phyloP scores from a whole-genome alignment of 495 filamentous ascomycete species.

The Geopyxis carbonaria region DNA sequence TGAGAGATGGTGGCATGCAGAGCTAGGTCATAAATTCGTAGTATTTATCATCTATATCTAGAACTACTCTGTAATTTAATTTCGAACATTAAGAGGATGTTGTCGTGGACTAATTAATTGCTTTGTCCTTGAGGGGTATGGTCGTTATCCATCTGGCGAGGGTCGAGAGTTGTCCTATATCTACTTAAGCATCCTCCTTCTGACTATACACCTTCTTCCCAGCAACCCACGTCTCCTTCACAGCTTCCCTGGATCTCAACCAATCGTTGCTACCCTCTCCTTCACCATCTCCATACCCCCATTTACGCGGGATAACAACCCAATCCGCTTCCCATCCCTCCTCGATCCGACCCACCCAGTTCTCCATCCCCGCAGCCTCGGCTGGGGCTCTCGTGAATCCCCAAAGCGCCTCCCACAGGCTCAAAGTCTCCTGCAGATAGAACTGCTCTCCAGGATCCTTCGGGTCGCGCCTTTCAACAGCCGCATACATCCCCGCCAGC shows the following conservation, averaged over 20 bases:
- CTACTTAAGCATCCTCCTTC: too few relatives aligned
- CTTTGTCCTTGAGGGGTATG: too few relatives aligned
- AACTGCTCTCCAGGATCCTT: slow-evolving; percentile 33
- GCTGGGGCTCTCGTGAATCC: slow-evolving; percentile 40
- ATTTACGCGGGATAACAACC: slow-evolving; percentile 39
- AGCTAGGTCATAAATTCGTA: too few relatives aligned
- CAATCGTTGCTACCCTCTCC: slow-evolving; percentile 28
- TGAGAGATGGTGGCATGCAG: too few relatives aligned
- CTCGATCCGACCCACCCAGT: slow-evolving; percentile 34
- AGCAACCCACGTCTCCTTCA: slow-evolving; percentile 47
- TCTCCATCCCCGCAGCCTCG: slow-evolving; percentile 33
- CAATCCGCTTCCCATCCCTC: slow-evolving; percentile 43
- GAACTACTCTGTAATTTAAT: too few relatives aligned
- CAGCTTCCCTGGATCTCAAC: slow-evolving; percentile 30
- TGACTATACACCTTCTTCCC: slow-evolving; percentile 31
- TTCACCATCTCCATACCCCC: slow-evolving; percentile 17
- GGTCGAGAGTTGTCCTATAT: too few relatives aligned
- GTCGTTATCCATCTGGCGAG: too few relatives aligned
- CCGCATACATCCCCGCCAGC: slow-evolving; percentile 46
- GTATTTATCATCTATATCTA: too few relatives aligned
- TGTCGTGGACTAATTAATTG: too few relatives aligned
- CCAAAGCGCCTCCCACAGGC: slow-evolving; percentile 34
- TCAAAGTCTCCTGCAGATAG: slow-evolving; percentile 37
- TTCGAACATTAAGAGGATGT: too few relatives aligned
- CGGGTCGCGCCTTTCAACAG: slow-evolving; percentile 36